Evolutionary conservation across 768 basidiomycete species (phyloP), one percentile per base, ranked within the genome.

Genomic region (Lanmaoa pseudosensibilis): DNA sequence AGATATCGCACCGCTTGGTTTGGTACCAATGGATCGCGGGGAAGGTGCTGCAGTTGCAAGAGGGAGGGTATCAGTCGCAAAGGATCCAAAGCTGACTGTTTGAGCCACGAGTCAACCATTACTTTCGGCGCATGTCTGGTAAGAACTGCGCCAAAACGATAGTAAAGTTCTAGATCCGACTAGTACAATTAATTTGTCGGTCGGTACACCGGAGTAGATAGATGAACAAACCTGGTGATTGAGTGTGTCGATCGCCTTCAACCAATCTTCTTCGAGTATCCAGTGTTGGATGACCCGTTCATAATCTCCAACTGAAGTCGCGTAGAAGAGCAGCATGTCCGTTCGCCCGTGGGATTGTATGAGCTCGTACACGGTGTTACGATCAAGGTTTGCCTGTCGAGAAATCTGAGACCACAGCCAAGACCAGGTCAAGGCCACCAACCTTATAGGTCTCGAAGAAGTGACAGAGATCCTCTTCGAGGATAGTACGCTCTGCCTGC

Each of bases 391-490:
- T 60, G 78, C 80, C 94, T 97, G 55, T n/a, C 11, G 21, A 46
- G 27, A 36, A 48, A 53, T 51, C 23, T 45, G 40, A 57, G 37
- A 25, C 13, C 43, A 32, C 15, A 36, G 50, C 39, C 19, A 25
- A 27, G 33, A 41, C 7, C 0, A 58, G 12, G 41, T 30, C 25
- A 46, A 47, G 11, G 34, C 2, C 13, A 59, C 75, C 52, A 43
- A 92, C 95, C 83, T 92, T 93, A 76, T 98, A 98, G 0, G 92
- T 96, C 55, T 90, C 87, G 46, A 98, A 85, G 72, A 99, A 98
- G 45, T 94, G 90, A 41, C 86, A 81, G 38, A 98, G 79, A 67
- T 99, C 97, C 43, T 98, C 97, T 65, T 97, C 94, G 19, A 98
- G 78, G 34, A 98, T 86, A 16, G 76, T 74, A 43, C 88, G 81